Conservation (phyloP, 2,329 filamentous ascomycete species). For the Aaosphaeria pasadenensis region DNA sequence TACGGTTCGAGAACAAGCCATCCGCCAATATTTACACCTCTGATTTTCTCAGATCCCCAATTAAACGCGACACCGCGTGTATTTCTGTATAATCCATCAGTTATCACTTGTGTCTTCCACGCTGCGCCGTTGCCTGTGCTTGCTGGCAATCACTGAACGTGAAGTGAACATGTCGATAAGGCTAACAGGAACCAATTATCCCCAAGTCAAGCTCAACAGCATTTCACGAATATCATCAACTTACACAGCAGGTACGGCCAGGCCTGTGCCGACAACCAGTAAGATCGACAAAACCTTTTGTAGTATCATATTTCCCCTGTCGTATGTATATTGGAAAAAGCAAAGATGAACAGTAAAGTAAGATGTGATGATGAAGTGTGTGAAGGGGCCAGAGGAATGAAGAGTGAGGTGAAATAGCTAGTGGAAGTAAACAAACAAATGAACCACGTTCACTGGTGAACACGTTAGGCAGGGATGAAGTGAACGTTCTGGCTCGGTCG, state of each 20-base stretch:
- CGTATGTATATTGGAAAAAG: neutral
- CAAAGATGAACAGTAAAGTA: neutral
- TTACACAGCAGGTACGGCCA: constrained; percentile 30
- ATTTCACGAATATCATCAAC: constrained; percentile 4
- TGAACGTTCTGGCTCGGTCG: too few relatives aligned
- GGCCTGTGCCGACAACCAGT: constrained; percentile 17
- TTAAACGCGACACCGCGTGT: constrained; percentile 41
- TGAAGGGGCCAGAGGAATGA: too few relatives aligned
- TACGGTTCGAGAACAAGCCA: constrained; percentile 50
- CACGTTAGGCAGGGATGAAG: too few relatives aligned
- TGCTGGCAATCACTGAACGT: neutral
- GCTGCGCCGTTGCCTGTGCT: neutral
- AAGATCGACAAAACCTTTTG: constrained; percentile 15
- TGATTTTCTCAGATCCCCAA: constrained; percentile 51
- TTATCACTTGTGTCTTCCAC: too few relatives aligned
- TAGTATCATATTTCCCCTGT: constrained; percentile 19
- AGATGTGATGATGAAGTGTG: too few relatives aligned
- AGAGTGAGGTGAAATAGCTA: too few relatives aligned
- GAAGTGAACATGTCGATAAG: too few relatives aligned
- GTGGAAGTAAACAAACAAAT: too few relatives aligned
- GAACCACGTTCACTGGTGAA: too few relatives aligned
- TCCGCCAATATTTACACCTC: constrained; percentile 50
- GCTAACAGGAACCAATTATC: too few relatives aligned
- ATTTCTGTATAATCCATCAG: constrained; percentile 13
- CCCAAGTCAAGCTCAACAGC: too few relatives aligned